phyloP scores from a whole-genome alignment of 2,329 filamentous ascomycete species.

The Trichophyton benhamiae region DNA sequence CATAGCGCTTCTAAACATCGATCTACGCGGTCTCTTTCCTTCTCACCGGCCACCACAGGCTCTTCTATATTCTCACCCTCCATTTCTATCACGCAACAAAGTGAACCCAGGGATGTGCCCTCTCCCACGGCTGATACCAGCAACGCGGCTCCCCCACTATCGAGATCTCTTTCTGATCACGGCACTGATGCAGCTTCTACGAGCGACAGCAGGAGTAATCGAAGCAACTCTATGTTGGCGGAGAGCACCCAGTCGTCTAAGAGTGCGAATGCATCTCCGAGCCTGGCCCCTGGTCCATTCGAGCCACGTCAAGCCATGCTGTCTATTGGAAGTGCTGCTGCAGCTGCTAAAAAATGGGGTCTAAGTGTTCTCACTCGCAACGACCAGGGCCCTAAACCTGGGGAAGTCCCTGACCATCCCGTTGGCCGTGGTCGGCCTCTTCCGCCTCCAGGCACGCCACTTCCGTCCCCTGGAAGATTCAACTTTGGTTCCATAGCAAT shows the following conservation, averaged over 20 bases:
- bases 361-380: conserved; percentile 38
- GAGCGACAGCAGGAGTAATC: not conserved
- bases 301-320: conserved; percentile 26
- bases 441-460: conserved; percentile 65
- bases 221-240: not conserved
- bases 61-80: not conserved
- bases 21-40: not conserved
- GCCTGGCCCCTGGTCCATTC: not conserved
- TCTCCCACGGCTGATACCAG: not conserved
- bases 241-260: not conserved
- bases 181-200: not conserved
- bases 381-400: conserved; percentile 27
- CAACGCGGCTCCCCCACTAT: not conserved
- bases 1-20: not conserved
- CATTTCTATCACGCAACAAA: not conserved
- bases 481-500: conserved; percentile 43
- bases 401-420: conserved; percentile 47
- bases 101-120: not conserved
- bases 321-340: conserved; percentile 40
- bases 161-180: not conserved
- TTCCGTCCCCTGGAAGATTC: conserved; percentile 55
- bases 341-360: conserved; percentile 50
- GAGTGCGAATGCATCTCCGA: not conserved
- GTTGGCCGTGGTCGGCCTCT: conserved; percentile 74
- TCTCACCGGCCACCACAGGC: not conserved